Evolutionary conservation across 2,329 filamentous ascomycete species (phyloP).

Genomic region (Macrophomina tecta): DNA sequence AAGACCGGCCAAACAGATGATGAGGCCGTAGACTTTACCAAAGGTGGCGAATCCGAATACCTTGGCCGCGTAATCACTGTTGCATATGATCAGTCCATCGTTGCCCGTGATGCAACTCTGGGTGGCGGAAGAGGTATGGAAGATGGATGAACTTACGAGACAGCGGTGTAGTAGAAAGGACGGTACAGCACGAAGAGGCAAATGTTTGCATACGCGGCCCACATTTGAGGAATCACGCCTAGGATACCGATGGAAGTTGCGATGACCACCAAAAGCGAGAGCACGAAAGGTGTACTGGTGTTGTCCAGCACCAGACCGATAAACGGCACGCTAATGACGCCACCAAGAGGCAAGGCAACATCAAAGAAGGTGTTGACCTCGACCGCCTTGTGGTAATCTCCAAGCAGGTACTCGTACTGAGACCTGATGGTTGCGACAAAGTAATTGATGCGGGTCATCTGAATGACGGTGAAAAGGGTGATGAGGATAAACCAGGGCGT

Average conservation of each 20-base stretch:
- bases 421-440: conserved; percentile 86
- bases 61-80: conserved; percentile 81
- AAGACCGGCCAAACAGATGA: conserved; percentile 84
- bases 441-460: conserved; percentile 83
- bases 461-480: conserved; percentile 73
- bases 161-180: conserved; percentile 88
- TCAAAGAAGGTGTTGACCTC: conserved; percentile 86
- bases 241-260: conserved; percentile 79
- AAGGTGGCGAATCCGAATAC: conserved; percentile 92
- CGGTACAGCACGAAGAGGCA: conserved; percentile 82
- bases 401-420: conserved; percentile 80
- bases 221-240: conserved; percentile 72
- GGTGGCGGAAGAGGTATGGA: no score
- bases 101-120: neutral
- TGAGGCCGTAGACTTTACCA: conserved; percentile 89
- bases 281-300: conserved; percentile 73
- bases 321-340: conserved; percentile 83
- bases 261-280: conserved; percentile 70
- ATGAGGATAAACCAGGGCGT: conserved; percentile 87
- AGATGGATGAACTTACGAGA: conserved; percentile 60
- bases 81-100: conserved; percentile 47
- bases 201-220: conserved; percentile 78
- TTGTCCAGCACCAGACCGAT: conserved; percentile 82
- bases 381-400: conserved; percentile 64
- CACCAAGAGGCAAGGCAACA: conserved; percentile 80